A percentile compares a stretch with the other conserved stretches of the same genome.
Conservation (phyloP, 2,329 filamentous ascomycete genomes). For the Rhinocladiella mackenziei region DNA sequence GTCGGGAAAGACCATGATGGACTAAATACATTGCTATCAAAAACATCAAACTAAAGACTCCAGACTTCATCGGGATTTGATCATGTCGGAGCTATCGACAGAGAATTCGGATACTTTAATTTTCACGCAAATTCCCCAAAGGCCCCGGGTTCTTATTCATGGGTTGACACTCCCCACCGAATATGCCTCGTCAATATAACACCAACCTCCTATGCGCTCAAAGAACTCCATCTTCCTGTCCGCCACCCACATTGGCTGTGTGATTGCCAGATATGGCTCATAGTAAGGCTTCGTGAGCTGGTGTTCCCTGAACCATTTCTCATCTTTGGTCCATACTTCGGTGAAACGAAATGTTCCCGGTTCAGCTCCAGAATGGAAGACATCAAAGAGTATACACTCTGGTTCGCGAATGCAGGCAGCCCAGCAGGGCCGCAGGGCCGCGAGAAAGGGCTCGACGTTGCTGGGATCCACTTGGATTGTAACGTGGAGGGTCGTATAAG, state of each 20-base stretch:
- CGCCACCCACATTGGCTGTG: conserved; percentile 7
- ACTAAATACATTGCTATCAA: too few species aligned
- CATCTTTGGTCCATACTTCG: conserved; percentile 12
- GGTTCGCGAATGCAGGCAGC: conserved; percentile 5
- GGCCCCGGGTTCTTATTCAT: not conserved
- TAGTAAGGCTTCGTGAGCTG: conserved; percentile 16
- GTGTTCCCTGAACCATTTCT: conserved; percentile 10
- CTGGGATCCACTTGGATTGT: conserved; percentile 8
- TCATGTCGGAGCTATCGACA: too few species aligned
- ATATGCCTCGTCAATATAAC: conserved; percentile 6
- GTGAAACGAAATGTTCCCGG: conserved; percentile 10
- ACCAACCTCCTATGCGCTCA: conserved; percentile 9
- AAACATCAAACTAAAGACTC: too few species aligned
- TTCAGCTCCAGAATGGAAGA: conserved; percentile 13
- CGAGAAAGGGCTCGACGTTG: conserved; percentile 5
- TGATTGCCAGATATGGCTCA: conserved; percentile 1
- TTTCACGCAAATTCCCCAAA: not conserved
- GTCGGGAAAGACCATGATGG: not conserved
- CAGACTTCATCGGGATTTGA: too few species aligned
- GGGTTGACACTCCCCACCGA: not conserved
- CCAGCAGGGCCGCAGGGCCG: conserved; percentile 2
- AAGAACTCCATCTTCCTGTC: conserved; percentile 8
- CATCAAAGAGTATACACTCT: conserved; percentile 13
- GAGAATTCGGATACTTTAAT: too few species aligned
- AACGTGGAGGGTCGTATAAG: conserved; percentile 6